These are phyloP conservation scores for Ceriops tagal DNA, from an alignment of 345 rosid species.

Conservation along the genomic window DNA sequence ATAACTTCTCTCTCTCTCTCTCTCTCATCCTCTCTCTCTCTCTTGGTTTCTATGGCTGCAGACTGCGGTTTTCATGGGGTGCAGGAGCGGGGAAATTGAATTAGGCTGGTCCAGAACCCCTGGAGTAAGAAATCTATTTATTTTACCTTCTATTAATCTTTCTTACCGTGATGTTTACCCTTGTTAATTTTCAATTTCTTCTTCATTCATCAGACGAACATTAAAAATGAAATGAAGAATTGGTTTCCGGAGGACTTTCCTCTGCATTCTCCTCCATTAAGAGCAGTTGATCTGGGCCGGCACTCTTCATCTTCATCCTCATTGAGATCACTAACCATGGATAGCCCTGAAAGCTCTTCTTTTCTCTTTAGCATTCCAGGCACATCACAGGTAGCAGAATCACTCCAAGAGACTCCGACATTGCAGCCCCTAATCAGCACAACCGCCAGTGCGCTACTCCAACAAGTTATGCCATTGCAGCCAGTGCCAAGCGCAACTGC, in stretches of 20 bases:
- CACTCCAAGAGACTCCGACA: conserved; percentile 4
- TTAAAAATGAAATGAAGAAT: conserved; percentile 49
- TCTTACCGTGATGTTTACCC: neutral
- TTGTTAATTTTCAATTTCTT: neutral
- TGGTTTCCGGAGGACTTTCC: conserved; percentile 54
- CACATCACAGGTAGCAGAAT: conserved; percentile 26
- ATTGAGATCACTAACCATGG: conserved; percentile 53
- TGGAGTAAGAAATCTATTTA: conserved; percentile 31
- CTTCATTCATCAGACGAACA: conserved; percentile 37
- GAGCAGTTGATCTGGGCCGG: conserved; percentile 21
- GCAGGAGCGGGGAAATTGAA: conserved; percentile 82
- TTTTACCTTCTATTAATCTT: neutral
- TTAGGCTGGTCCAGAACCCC: conserved; percentile 51
- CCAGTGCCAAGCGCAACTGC: neutral
- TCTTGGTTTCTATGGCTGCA: conserved; percentile 17
- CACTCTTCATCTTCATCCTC: conserved; percentile 75
- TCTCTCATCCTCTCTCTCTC: neutral
- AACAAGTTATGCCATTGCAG: neutral
- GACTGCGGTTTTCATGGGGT: conserved; percentile 81
- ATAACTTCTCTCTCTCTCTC: neutral
- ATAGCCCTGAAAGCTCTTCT: conserved; percentile 61
- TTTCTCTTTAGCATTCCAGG: conserved; percentile 44
- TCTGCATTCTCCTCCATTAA: conserved; percentile 36
- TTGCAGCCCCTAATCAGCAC: neutral
- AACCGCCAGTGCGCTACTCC: conserved; percentile 12